Percentiles rank a stretch among this genome's conserved stretches.
Evolutionary conservation across 352 stramenopile species (phyloP).

Genomic region (Globisporangium okanoganense): DNA sequence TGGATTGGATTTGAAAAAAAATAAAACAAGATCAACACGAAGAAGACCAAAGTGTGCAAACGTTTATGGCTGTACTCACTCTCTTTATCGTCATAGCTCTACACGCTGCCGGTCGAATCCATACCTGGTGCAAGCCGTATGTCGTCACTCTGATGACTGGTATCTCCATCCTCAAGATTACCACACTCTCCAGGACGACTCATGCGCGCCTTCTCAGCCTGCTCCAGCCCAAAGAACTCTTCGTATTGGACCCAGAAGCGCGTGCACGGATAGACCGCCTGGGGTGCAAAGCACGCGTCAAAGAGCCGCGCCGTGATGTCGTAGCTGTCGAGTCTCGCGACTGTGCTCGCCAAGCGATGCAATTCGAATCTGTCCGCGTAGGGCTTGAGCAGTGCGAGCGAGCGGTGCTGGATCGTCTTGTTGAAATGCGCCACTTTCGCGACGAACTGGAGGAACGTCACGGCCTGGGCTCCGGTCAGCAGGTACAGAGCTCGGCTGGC

Average conservation of each 20-base stretch:
- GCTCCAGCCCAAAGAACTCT: slow-evolving; percentile 34
- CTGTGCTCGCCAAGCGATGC: slow-evolving; percentile 41
- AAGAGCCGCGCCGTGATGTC: slow-evolving; percentile 35
- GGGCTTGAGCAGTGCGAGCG: slow-evolving; percentile 38
- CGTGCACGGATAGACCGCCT: slow-evolving; percentile 19
- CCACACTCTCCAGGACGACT: not conserved
- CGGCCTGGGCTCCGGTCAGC: slow-evolving; percentile 46
- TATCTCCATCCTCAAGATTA: not conserved
- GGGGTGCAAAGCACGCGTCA: slow-evolving; percentile 25
- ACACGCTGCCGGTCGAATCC: not conserved
- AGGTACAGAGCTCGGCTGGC: slow-evolving; percentile 44
- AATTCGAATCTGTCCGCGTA: slow-evolving; percentile 43
- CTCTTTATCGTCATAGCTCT: not conserved
- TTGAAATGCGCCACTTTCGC: slow-evolving; percentile 65
- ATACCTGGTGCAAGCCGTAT: not conserved
- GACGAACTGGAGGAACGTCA: slow-evolving; percentile 68
- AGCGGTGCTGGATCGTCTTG: slow-evolving; percentile 38
- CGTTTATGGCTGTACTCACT: not conserved
- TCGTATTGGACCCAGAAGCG: slow-evolving; percentile 59
- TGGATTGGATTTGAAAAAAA: not conserved
- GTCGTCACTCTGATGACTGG: not conserved
- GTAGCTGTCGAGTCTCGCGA: slow-evolving; percentile 45
- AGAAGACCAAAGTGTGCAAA: not conserved
- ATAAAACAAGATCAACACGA: slow-evolving; percentile 1
- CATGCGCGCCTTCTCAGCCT: slow-evolving; percentile 15